Evolutionary conservation across 192 early-diverging fungal species (phyloP).

Genomic region (Coemansia nantahalensis): DNA sequence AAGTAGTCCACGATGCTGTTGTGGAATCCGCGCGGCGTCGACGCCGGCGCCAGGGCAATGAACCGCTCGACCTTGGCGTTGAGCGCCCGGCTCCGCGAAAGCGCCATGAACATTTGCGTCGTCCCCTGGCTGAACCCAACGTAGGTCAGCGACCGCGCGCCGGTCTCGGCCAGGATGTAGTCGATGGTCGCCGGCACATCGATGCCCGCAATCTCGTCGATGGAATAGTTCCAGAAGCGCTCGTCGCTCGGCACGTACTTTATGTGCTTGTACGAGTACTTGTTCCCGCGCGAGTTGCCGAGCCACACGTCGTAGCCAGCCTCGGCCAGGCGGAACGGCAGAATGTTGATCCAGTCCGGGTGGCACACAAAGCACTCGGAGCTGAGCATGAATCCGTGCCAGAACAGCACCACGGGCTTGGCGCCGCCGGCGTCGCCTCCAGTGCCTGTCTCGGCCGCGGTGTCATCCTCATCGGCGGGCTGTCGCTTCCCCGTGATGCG

Average conservation of each 20-base stretch:
- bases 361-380: constrained; percentile 91
- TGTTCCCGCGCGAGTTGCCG: constrained; percentile 92
- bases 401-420: constrained; percentile 88
- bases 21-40: constrained; percentile 78
- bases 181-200: constrained; percentile 87
- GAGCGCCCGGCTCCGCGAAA: constrained; percentile 73
- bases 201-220: constrained; percentile 85
- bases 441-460: too few species aligned
- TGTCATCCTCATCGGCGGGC: neutral
- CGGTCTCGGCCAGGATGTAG: constrained; percentile 83
- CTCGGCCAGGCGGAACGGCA: constrained; percentile 84
- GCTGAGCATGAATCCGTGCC: constrained; percentile 94
- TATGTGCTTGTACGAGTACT: constrained; percentile 86
- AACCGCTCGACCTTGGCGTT: constrained; percentile 87
- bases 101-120: constrained; percentile 81
- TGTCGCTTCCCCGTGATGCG: constrained; percentile 61
- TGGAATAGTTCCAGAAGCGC: constrained; percentile 90
- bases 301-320: constrained; percentile 96
- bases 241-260: constrained; percentile 62
- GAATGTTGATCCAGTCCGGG: constrained; percentile 66
- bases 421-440: too few species aligned
- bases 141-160: constrained; percentile 77
- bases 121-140: constrained; percentile 98
- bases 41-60: constrained; percentile 87
- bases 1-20: constrained; percentile 80